Base-by-base conservation (phyloP, 176 grass and related monocot species). In the Olyra latifolia region DNA sequence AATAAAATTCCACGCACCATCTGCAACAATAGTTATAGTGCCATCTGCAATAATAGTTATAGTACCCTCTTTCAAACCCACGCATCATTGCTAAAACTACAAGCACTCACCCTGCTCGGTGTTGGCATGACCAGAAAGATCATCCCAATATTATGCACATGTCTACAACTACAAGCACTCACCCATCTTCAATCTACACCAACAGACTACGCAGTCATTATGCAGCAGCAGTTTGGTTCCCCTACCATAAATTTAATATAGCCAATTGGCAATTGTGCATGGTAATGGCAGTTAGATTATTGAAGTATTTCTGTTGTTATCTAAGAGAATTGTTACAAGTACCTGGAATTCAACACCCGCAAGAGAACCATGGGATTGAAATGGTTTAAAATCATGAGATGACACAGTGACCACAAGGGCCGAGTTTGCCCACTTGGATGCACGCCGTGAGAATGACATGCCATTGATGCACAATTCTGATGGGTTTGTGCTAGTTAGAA, bases 291-390 rank as follows among this genome's bases (percentile, higher is more conserved):
- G 39, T 38, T 8, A 20, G 65, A 80, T 49, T 65, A 60, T 82
- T 85, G 46, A 54, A 84, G 66, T 30, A 71, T 57, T 66, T 59
- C 16, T 53, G 19, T 42, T 83, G 39, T 62, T 32, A 78, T 20
- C 62, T 75, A 47, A 62, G 24, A 57, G 48, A 27, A 56, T 48
- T 11, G 10, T 61, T 71, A 49, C 28, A 72, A 77, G n/a, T 92
- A 98, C 95, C 95, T 98, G 92, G 76, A 95, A 98, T 80, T 95
- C 92, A 83, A 98, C 85, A 59, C 95, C 95, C 32, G 95, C 88
- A 91, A 98, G 95, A 72, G 95, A 65, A 23, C 95, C 89, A 77
- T 92, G 69, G 61, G 81, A 87, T 62, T 75, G 23, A 72, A 92
- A 97, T 73, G 68, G 52, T 62, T 83, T 65, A 48, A 98, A 95